A percentile compares a stretch with the other conserved stretches of the same genome.
Conservation (phyloP, 345 rosid species). For the Ceriops zippeliana region DNA sequence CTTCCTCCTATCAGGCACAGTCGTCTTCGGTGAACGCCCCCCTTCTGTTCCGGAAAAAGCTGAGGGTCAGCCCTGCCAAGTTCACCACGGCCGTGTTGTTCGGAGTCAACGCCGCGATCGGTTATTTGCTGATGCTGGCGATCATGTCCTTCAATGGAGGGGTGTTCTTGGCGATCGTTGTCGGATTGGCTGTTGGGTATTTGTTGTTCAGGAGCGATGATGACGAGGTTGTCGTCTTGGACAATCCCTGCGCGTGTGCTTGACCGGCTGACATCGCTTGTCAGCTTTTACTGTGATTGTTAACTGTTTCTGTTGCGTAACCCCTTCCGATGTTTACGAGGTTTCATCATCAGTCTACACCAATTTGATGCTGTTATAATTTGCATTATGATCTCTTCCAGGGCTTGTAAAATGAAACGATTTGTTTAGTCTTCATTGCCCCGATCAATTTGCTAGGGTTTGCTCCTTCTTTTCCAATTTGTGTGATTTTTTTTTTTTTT, state of each 20-base stretch:
- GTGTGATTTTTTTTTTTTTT: no score
- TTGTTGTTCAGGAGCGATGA: constrained; percentile 20
- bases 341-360: no score
- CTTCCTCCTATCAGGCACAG: neutral
- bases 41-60: constrained; percentile 10
- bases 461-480: no score
- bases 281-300: no score
- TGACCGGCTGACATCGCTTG: neutral
- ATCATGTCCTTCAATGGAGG: constrained; percentile 35
- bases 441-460: no score
- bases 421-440: no score
- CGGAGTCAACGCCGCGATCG: constrained; percentile 28
- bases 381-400: no score
- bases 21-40: neutral
- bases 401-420: no score
- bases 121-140: constrained; percentile 29
- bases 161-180: constrained; percentile 24
- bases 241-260: constrained; percentile 29
- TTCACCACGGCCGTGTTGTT: constrained; percentile 12
- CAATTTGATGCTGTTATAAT: no score
- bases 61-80: constrained; percentile 7
- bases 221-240: constrained; percentile 11
- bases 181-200: constrained; percentile 23
- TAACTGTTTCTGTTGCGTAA: no score
- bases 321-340: no score